Conservation (phyloP, 2,329 filamentous ascomycete genomes). For the Cladosporium sphaerospermum region DNA sequence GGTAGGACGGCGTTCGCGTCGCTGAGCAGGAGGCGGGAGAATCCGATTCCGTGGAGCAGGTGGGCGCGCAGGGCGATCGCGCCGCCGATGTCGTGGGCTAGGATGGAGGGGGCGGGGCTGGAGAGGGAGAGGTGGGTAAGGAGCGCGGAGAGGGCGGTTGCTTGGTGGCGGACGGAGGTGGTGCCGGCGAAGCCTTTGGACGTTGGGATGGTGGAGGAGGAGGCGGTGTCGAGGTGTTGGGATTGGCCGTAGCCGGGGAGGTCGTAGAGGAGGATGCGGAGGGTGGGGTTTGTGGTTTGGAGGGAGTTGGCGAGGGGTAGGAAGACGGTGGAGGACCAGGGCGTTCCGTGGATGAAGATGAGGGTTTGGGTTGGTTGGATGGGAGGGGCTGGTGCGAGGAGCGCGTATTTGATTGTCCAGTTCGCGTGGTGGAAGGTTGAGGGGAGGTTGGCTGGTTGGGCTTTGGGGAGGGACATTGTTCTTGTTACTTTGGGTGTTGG, state of each 20-base stretch:
- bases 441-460: background rate
- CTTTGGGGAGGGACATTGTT: background rate
- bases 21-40: constrained; percentile 28
- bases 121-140: constrained; percentile 30
- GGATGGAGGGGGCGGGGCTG: constrained; percentile 29
- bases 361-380: constrained; percentile 30
- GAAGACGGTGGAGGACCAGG: constrained; percentile 43
- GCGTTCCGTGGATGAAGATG: constrained; percentile 45
- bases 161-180: constrained; percentile 35
- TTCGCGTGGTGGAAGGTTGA: background rate
- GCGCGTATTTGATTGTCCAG: constrained; percentile 9
- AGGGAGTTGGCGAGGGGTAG: constrained; percentile 31
- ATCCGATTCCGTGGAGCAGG: constrained; percentile 35
- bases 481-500: background rate
- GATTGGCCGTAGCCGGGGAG: constrained; percentile 41
- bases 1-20: constrained; percentile 41
- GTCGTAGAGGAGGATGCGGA: constrained; percentile 42
- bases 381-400: constrained; percentile 8
- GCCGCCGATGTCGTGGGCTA: constrained; percentile 44
- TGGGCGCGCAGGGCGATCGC: constrained; percentile 36
- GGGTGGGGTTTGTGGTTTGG: constrained; percentile 22
- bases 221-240: constrained; percentile 15
- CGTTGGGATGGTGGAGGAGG: background rate
- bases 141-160: constrained; percentile 35
- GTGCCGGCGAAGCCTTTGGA: constrained; percentile 24